These are phyloP conservation scores for Vachellia collinsii DNA, from an alignment of 306 rosid species.

Conservation along the genomic window DNA sequence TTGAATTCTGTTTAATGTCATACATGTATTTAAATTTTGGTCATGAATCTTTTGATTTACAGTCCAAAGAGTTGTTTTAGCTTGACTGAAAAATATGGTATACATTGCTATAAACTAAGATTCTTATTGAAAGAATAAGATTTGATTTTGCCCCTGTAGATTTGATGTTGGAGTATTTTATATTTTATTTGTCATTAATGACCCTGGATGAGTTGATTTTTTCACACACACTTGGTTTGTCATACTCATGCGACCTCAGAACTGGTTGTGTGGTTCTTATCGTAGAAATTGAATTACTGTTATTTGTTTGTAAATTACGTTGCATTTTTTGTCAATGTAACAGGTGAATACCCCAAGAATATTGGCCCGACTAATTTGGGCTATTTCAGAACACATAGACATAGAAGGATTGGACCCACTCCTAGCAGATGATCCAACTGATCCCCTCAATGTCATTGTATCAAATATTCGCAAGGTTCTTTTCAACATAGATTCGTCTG, in stretches of 20 bases:
- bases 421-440: conserved; percentile 97
- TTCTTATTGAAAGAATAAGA: not conserved
- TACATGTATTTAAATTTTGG: not conserved
- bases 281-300: not conserved
- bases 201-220: conserved; percentile 13
- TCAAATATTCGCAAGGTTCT: conserved; percentile 86
- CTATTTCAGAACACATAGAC: conserved; percentile 91
- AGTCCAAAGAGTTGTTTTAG: not conserved
- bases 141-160: not conserved
- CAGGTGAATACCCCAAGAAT: conserved; percentile 94
- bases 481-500: conserved; percentile 71
- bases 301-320: not conserved
- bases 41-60: not conserved
- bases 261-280: not conserved
- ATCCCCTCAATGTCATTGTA: conserved; percentile 83
- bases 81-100: not conserved
- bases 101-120: not conserved
- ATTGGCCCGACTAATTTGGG: conserved; percentile 92
- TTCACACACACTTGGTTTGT: conserved; percentile 11
- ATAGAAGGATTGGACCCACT: conserved; percentile 98
- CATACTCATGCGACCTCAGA: not conserved
- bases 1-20: not conserved
- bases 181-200: not conserved
- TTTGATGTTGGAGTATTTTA: not conserved
- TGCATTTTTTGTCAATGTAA: conserved; percentile 40